Evolutionary conservation across 805 yeast species (phyloP), one percentile per base, ranked within the genome.

Genomic region (Sungouiozyma intestinalis): DNA sequence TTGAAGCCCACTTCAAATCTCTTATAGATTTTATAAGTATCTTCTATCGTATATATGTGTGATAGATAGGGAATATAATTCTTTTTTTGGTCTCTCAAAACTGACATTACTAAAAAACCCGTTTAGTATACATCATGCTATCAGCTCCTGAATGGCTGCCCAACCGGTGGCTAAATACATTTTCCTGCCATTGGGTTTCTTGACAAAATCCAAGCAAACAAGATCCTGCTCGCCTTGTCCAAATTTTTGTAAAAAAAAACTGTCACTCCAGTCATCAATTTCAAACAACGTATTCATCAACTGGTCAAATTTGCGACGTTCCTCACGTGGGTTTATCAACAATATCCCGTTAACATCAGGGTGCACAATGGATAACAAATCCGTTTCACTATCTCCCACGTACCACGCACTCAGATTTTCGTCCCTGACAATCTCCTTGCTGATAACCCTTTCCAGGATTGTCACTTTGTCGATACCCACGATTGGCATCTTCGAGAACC

Each of bases 311-410:
- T 55, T 57, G 19, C 43, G 24, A n/a, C 38, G 39, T 29, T 52
- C 46, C 16, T 41, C 43, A 4, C 16, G 16, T n/a, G 59, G 58
- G 42, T 54, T 46, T 7, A 57, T 9, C 29, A 58, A 31, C 15
- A 58, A 39, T 11, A 55, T 44, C 13, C 63, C 63, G 41, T 56
- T 54, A 0, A 55, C 51, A 14, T 42, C 38, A 2, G 61, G 61
- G 35, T 56, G 53, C 17, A 60, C 45, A 13, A 57, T 42, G 21
- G 55, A 37, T 14, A 58, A 45, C 14, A 59, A 38, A 44, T 60
- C 65, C 1, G 62, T 55, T 35, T 55, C 58, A 40, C 65, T 60
- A 38, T 60, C 65, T 11, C 65, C 65, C 16, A 59, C 43, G 42
- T 54, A 60, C 62, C 62, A 58, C 15, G 44, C 14, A 3, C 34